Base-by-base conservation (phyloP, 2,329 filamentous ascomycete species). In the Colletotrichum theobromicola region DNA sequence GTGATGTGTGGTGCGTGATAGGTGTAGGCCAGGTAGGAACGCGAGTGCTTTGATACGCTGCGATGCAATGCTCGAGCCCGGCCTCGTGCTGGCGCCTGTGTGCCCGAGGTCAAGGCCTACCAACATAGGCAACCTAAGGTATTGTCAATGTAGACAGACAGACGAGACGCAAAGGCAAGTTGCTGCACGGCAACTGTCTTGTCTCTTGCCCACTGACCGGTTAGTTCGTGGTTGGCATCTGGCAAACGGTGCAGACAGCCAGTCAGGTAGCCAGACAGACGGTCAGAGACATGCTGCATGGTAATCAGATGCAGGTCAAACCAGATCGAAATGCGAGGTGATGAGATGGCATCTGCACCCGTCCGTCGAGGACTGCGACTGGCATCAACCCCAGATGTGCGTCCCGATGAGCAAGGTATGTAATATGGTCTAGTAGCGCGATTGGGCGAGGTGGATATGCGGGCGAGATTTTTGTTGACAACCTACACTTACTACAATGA, bases 301-400 rank as follows among this genome's bases (percentile, higher is more conserved):
- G 26, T 37, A 46, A 50, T 50, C 13, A 50, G 10, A 50, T 50
- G 42, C 42, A 50, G 42, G 35, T 28, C 63, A 60, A 46, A 16
- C 16, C n/a, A 37, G 66, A 68, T 68, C 66, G 55, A 57, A 61
- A 66, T 72, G 61, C 68, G 62, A 62, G 61, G 55, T 67, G 68
- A 75, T 75, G 67, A 75, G 72, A 75, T 75, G 72, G 69, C 68
- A 75, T 72, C 63, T 75, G 72, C 72, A 72, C 46, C 34, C 34
- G 34, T 66, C 72, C 61, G 67, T 35, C 50, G 61, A 63, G 12
- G 67, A 34, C 28, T 21, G 61, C 60, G 61, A 34, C 28, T 12
- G 55, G 60, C 60, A 64, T 21, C 50, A 71, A 42, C 57, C 71
- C 61, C 67, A 74, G 72, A 30, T 67, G 63, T 72, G 68, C 68